These are phyloP conservation scores for Syzygium aqueum DNA, from an alignment of 345 rosid genomes.

Conservation along the genomic window DNA sequence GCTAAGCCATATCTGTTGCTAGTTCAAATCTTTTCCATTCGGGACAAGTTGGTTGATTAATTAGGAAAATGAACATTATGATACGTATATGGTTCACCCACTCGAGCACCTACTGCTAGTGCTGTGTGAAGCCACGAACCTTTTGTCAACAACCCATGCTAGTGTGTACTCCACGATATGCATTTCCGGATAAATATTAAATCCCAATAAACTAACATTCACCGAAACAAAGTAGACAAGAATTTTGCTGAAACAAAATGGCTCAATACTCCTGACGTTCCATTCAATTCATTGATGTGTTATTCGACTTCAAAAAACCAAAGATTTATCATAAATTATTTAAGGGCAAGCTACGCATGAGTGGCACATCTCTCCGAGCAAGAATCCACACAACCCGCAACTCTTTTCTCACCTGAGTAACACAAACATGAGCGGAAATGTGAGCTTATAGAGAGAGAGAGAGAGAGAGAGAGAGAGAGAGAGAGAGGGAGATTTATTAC, in stretches of 20 bases:
- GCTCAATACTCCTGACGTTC: background rate
- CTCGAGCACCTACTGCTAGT: background rate
- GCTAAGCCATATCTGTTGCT: background rate
- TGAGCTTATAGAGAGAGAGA: background rate
- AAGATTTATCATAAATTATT: background rate
- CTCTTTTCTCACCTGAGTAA: slow-evolving; percentile 24
- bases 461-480: no score
- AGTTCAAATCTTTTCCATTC: background rate
- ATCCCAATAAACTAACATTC: background rate
- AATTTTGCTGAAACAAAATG: no score
- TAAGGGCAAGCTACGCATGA: background rate
- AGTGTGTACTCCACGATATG: background rate
- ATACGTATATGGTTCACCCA: background rate
- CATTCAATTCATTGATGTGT: background rate
- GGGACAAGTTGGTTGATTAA: background rate
- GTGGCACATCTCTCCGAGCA: slow-evolving; percentile 22
- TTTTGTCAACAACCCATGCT: background rate
- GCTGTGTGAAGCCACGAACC: background rate
- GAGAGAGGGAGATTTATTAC: slow-evolving; percentile 2
- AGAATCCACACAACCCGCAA: slow-evolving; percentile 29
- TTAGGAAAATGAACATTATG: background rate
- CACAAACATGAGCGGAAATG: background rate
- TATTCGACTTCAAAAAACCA: background rate
- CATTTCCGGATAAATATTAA: background rate
- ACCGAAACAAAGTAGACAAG: background rate